Base-by-base conservation (phyloP, 768 basidiomycete genomes). In the Boletus rubescentipes region DNA sequence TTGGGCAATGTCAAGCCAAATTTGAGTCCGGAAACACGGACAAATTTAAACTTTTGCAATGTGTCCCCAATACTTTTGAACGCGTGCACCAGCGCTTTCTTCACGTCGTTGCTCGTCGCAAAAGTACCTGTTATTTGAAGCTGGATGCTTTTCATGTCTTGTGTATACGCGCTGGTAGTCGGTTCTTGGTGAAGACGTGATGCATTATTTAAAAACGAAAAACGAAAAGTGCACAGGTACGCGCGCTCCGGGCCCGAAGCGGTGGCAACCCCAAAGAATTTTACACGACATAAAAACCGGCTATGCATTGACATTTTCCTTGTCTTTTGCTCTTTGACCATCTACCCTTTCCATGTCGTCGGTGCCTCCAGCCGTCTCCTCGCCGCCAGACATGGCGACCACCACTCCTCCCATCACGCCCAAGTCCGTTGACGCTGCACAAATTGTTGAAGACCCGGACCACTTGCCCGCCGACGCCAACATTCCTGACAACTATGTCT, bases 401-500 rank as follows among this genome's bases (percentile, higher is more conserved):
- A 38, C 52, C 1, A 45, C 62, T 3, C 59, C 56, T 38, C 23
- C 51, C 30, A 54, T 62, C 35, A 54, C 41, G 5, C n/a, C 44
- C 36, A 59, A 56, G 44, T 49, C 52, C 3, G 39, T 54, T 7
- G 43, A 55, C 38, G 12, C 53, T 2, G 12, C 32, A 6, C 51
- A 47, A 1, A 65, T 65, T 11, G 61, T 67, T 18, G 63, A 68
- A 2, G 55, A 70, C 46, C 65, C 69, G 7, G 70, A 67, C 0
- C 59, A 67, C 26, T 26, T 49, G 8, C 81, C 80, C 46, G 68
- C 71, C 57, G 84, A 85, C 67, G 67, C 79, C 62, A 78, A 82
- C 65, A 84, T 90, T 54, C 86, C 88, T 15, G 89, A 91, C 72
- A 91, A 92, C 77, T 92, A 91, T 63, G 89, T 92, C 67, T 75